phyloP scores from a whole-genome alignment of 208 protist genomes.

The Trypanosomatidae sp. region DNA sequence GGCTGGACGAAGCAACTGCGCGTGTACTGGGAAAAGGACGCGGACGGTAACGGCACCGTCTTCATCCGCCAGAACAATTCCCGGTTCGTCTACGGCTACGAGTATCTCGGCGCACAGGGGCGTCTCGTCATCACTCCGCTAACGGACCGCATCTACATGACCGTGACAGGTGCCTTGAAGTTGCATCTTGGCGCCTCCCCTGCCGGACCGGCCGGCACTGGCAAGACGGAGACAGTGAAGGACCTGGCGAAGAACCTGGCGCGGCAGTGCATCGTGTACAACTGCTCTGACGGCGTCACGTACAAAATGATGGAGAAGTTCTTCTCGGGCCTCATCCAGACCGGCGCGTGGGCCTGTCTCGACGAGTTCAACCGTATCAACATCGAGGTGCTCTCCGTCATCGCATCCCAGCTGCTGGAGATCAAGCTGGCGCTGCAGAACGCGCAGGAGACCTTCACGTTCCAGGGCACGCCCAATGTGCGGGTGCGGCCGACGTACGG shows the following conservation, averaged over 20 bases:
- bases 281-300: constrained; percentile 97
- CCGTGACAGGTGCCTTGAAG: constrained; percentile 96
- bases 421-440: constrained; percentile 96
- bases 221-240: constrained; percentile 98
- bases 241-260: constrained; percentile 97
- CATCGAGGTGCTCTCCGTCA: constrained; percentile 98
- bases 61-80: constrained; percentile 96
- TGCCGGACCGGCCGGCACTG: constrained; percentile 95
- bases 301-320: constrained; percentile 99
- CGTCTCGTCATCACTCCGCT: constrained; percentile 98
- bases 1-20: constrained; percentile 98
- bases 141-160: constrained; percentile 98
- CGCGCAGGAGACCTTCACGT: constrained; percentile 85
- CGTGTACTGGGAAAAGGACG: constrained; percentile 96
- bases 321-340: constrained; percentile 96
- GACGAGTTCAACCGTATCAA: constrained; percentile 99
- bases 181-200: constrained; percentile 94
- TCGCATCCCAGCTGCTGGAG: constrained; percentile 96
- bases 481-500: constrained; percentile 94
- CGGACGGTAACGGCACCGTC: constrained; percentile 91
- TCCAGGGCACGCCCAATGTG: constrained; percentile 96
- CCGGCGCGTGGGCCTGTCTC: constrained; percentile 98
- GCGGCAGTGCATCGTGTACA: constrained; percentile 97
- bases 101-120: constrained; percentile 97
- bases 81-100: constrained; percentile 97